These are phyloP conservation scores for Podosphaera leucotricha DNA, from an alignment of 2,329 filamentous ascomycete species.

Conservation along the genomic window DNA sequence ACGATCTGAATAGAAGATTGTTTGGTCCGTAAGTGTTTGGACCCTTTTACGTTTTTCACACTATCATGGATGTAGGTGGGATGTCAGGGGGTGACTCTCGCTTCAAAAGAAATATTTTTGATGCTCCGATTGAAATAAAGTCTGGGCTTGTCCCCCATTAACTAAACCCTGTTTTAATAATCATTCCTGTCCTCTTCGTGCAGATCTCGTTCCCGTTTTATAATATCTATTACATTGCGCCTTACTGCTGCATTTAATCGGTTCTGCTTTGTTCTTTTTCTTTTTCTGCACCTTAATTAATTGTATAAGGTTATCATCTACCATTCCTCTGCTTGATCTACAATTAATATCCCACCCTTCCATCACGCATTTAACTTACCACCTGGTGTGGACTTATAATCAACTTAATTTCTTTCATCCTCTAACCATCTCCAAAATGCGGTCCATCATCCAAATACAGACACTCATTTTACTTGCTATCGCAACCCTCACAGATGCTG, in stretches of 20 bases:
- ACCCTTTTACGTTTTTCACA: not conserved
- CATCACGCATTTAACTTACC: slow-evolving; percentile 7
- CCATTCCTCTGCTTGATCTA: not conserved
- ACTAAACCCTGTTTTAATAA: slow-evolving; percentile 2
- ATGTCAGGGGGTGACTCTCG: not conserved
- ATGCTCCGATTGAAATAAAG: not conserved
- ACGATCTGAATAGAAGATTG: not conserved
- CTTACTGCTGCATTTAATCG: slow-evolving; percentile 6
- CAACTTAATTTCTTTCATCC: slow-evolving; percentile 1
- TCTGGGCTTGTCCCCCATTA: not conserved
- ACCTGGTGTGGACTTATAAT: slow-evolving; percentile 14
- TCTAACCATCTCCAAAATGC: slow-evolving; percentile 9
- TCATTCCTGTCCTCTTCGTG: slow-evolving; percentile 3
- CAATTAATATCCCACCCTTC: slow-evolving; percentile 2
- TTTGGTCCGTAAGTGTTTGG: not conserved
- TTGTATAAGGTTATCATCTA: not conserved
- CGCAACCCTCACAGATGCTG: slow-evolving; percentile 23
- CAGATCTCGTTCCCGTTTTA: not conserved
- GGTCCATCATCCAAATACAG: slow-evolving; percentile 12
- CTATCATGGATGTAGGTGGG: not conserved
- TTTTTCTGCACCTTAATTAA: not conserved
- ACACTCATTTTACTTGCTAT: slow-evolving; percentile 23
- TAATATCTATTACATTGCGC: not conserved
- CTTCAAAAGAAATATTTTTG: not conserved
- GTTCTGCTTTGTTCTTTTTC: slow-evolving; percentile 10